Evolutionary conservation across 2,329 filamentous ascomycete species (phyloP).

Genomic region (Chaetomium globosum): DNA sequence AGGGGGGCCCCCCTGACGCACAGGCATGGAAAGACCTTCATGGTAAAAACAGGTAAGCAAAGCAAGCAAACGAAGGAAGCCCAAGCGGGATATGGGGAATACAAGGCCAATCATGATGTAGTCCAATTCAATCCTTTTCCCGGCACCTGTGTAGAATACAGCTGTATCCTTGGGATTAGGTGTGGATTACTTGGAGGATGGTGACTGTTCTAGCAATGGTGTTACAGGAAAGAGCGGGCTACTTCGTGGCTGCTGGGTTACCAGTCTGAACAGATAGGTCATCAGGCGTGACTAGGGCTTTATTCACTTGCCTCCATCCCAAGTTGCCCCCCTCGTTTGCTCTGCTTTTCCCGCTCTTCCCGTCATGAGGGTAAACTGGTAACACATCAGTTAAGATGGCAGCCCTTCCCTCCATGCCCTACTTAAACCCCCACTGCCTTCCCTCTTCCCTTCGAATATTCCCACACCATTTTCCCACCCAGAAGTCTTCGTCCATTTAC

Average conservation of each 20-base stretch:
- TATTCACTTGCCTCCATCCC: background rate
- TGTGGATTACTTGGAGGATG: background rate
- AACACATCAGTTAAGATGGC: constrained; percentile 11
- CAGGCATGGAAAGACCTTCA: background rate
- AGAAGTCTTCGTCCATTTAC: background rate
- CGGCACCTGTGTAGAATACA: background rate
- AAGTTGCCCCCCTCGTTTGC: background rate
- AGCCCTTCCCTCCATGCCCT: constrained; percentile 1
- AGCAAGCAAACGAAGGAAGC: background rate
- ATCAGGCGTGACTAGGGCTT: background rate
- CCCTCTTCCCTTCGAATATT: constrained; percentile 7
- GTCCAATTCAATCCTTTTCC: background rate
- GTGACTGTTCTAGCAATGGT: background rate
- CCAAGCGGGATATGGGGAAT: background rate
- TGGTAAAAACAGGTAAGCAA: background rate
- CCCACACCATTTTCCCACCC: background rate
- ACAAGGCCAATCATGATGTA: background rate
- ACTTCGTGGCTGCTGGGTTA: background rate
- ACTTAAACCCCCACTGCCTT: constrained; percentile 10
- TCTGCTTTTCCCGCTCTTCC: background rate
- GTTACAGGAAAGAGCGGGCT: background rate
- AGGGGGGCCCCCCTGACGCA: background rate
- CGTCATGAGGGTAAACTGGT: constrained; percentile 7
- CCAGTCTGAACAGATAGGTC: background rate
- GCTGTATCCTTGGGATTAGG: background rate